Evolutionary conservation across 768 basidiomycete genomes (phyloP).

Genomic region (Rickenella mellea): DNA sequence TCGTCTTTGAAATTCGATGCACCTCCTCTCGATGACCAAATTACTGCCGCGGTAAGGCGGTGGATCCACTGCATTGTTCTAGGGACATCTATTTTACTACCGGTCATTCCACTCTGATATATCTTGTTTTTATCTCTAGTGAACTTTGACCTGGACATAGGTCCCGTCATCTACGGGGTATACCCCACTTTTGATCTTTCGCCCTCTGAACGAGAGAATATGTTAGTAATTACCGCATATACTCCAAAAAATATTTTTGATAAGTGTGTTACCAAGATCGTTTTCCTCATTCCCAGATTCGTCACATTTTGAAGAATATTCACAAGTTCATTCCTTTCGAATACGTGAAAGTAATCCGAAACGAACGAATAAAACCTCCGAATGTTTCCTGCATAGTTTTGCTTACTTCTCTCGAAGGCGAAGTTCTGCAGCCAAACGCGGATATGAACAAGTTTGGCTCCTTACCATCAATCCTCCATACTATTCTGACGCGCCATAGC

Average conservation of each 20-base stretch:
- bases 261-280: conserved; percentile 39
- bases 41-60: conserved; percentile 39
- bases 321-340: conserved; percentile 79
- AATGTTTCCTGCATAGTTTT: conserved; percentile 72
- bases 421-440: conserved; percentile 59
- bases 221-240: conserved; percentile 41
- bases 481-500: conserved; percentile 28
- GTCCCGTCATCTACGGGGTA: conserved; percentile 65
- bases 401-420: conserved; percentile 66
- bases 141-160: conserved; percentile 83
- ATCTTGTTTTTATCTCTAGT: conserved; percentile 30
- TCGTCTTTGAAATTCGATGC: conserved; percentile 1
- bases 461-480: conserved; percentile 2
- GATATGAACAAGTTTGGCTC: conserved; percentile 61
- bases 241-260: background rate
- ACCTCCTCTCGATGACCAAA: conserved; percentile 33
- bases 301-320: conserved; percentile 74
- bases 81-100: conserved; percentile 28
- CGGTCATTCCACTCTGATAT: background rate
- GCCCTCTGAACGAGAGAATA: conserved; percentile 67
- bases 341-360: conserved; percentile 41
- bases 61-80: conserved; percentile 65
- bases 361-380: conserved; percentile 26
- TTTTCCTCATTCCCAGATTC: conserved; percentile 93
- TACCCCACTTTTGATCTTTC: conserved; percentile 60